Evolutionary conservation across 2,329 filamentous ascomycete species (phyloP), one percentile per base, ranked within the genome.

Genomic region (Scorias spongiosa): DNA sequence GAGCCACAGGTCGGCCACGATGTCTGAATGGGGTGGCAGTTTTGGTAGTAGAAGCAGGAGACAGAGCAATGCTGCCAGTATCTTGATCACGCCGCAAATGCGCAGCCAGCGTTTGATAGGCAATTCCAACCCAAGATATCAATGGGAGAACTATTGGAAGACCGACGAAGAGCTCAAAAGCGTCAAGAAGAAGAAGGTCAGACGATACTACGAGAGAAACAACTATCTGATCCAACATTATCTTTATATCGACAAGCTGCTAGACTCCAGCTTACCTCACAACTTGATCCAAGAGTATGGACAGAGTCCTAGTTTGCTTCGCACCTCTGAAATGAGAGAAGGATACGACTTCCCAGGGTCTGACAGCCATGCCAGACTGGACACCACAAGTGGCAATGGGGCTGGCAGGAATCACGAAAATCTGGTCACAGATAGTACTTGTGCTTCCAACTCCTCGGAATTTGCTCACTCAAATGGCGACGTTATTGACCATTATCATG

Each of bases 191-290:
- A 82, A 80, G 59, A 71, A 78, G n/a, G 63, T 93, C 47, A 82
- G 87, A 40, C 59, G 80, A 56, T 95, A 94, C 66, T 93, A 96
- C 58, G 81, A 93, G 67, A 78, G 84, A 38, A 89, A 80, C 58
- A 96, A 96, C 64, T 79, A 80, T 52, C 70, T 95, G 38, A 78
- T 96, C 46, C 84, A 91, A 61, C 83, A 93, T 60, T 96, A 95
- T 61, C 71, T 93, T 49, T 95, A 93, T 61, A 94, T 95, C 54
- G 89, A 95, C 64, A 77, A 81, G 42, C 70, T 96, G 45, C 73
- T 96, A 48, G 87, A 94, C 64, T 94, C 86, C 8, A 88, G 85
- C 28, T 75, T 94, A n/a, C 88, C 88, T 2, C 88, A 93, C 57
- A 81, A 89, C 54, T 70, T 96, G 39, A 78, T 96, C 46, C 88